phyloP scores from a whole-genome alignment of 164 flowering plant genomes.

The Berberis thunbergii region DNA sequence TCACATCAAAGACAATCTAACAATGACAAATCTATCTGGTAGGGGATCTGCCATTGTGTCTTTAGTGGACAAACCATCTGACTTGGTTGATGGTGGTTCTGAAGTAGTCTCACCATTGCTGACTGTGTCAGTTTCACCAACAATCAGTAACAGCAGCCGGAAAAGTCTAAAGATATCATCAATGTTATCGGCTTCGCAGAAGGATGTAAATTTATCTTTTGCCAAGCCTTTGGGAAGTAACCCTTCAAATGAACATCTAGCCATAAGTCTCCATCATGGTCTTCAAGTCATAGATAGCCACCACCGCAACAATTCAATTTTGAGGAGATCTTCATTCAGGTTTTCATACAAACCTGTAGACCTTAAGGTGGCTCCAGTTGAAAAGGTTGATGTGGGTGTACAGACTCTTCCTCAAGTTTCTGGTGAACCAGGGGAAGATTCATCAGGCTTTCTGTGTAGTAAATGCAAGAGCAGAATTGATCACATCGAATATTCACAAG shows the following conservation, averaged over 20 bases:
- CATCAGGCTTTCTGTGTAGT: constrained; percentile 35
- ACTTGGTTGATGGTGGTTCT: constrained; percentile 13
- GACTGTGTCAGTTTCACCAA: constrained; percentile 63
- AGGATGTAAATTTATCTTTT: constrained; percentile 23
- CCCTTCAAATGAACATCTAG: constrained; percentile 43
- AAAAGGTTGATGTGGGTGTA: constrained; percentile 75
- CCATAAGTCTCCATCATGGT: constrained; percentile 85
- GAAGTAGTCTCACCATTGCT: constrained; percentile 10
- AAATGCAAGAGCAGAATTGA: constrained; percentile 41
- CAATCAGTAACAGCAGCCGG: constrained; percentile 37
- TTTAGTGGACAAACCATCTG: constrained; percentile 9
- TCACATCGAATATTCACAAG: constrained; percentile 27
- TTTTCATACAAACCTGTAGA: constrained; percentile 60
- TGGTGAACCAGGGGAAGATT: constrained; percentile 21
- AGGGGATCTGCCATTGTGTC: constrained; percentile 13
- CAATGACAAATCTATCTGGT: neutral
- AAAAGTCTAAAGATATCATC: constrained; percentile 71
- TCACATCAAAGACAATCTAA: constrained; percentile 12
- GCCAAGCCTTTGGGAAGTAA: constrained; percentile 26
- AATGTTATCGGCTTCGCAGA: constrained; percentile 54
- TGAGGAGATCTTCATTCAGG: constrained; percentile 67
- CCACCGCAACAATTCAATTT: constrained; percentile 47
- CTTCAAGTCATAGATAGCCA: constrained; percentile 54
- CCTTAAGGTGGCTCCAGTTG: constrained; percentile 29
- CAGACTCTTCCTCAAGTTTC: constrained; percentile 45